phyloP scores from a whole-genome alignment of 2,329 filamentous ascomycete genomes.

The Aspergillus fijiensis region DNA sequence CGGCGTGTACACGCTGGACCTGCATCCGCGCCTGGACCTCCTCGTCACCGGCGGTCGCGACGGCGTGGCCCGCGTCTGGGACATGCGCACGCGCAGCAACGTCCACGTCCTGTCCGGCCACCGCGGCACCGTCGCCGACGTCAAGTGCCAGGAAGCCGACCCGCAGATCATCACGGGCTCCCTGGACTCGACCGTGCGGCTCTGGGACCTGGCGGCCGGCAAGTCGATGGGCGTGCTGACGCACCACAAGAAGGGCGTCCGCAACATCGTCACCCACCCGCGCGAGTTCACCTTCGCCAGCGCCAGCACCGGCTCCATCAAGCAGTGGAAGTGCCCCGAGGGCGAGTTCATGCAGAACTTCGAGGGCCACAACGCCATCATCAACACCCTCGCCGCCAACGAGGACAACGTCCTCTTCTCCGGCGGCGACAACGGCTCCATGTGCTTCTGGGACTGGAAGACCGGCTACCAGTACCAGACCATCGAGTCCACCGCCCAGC shows the following conservation, averaged over 20 bases:
- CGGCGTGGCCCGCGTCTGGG: slow-evolving; percentile 93
- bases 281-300: slow-evolving; percentile 95
- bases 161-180: slow-evolving; percentile 94
- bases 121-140: slow-evolving; percentile 82
- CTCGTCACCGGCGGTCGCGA: slow-evolving; percentile 93
- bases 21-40: slow-evolving; percentile 95
- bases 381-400: slow-evolving; percentile 91
- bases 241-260: slow-evolving; percentile 97
- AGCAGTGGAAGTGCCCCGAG: slow-evolving; percentile 99
- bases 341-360: slow-evolving; percentile 99
- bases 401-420: slow-evolving; percentile 94
- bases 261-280: slow-evolving; percentile 79
- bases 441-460: slow-evolving; percentile 99
- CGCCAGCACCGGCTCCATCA: slow-evolving; percentile 88
- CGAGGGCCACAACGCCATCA: slow-evolving; percentile 91
- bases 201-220: slow-evolving; percentile 95
- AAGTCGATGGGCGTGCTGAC: slow-evolving; percentile 96
- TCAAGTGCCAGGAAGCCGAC: slow-evolving; percentile 93
- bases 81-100: slow-evolving; percentile 95
- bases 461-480: slow-evolving; percentile 88
- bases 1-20: slow-evolving; percentile 85
- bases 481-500: slow-evolving; percentile 87
- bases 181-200: slow-evolving; percentile 82
- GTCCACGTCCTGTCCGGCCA: slow-evolving; percentile 91
- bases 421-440: slow-evolving; percentile 91